A percentile compares a stretch with the other conserved stretches of the same genome.
Evolutionary conservation across 2,329 filamentous ascomycete genomes (phyloP).

Genomic region (Fusarium newnesense): DNA sequence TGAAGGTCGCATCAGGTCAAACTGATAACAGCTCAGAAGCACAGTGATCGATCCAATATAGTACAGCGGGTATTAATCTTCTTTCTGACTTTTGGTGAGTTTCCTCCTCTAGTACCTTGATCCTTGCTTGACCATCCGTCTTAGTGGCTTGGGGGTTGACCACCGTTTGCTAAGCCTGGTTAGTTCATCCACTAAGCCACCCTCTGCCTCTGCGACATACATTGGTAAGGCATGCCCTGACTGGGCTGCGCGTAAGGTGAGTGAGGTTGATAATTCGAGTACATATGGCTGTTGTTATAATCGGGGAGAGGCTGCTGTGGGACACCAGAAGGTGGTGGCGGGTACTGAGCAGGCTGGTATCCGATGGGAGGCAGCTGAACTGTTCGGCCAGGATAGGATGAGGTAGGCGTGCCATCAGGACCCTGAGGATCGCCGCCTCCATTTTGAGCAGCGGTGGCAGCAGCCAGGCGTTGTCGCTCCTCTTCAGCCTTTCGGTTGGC

Average conservation of each 20-base stretch:
- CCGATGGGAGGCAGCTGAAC: conserved; percentile 80
- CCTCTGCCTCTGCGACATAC: conserved; percentile 51
- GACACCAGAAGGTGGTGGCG: conserved; percentile 67
- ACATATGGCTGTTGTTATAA: conserved; percentile 65
- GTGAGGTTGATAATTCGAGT: conserved; percentile 66
- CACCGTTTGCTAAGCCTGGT: conserved; percentile 47
- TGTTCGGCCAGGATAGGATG: conserved; percentile 65
- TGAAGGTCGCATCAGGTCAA: background rate
- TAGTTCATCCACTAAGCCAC: conserved; percentile 26
- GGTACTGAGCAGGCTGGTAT: conserved; percentile 75
- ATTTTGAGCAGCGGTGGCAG: conserved; percentile 65
- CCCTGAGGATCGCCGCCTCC: conserved; percentile 59
- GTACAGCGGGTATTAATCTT: conserved; percentile 44
- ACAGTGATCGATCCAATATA: conserved; percentile 37
- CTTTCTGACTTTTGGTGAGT: conserved; percentile 44
- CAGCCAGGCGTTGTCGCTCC: conserved; percentile 73
- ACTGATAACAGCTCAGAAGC: background rate
- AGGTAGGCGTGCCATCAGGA: conserved; percentile 56
- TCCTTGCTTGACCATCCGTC: conserved; percentile 21
- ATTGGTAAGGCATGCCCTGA: conserved; percentile 70
- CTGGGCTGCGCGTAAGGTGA: conserved; percentile 68
- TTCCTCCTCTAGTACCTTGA: conserved; percentile 42
- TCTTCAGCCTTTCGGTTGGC: conserved; percentile 69
- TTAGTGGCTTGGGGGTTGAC: conserved; percentile 50
- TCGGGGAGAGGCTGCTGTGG: conserved; percentile 64